Base-by-base conservation (phyloP, 805 yeast species). In the Myxozyma sirexii region DNA sequence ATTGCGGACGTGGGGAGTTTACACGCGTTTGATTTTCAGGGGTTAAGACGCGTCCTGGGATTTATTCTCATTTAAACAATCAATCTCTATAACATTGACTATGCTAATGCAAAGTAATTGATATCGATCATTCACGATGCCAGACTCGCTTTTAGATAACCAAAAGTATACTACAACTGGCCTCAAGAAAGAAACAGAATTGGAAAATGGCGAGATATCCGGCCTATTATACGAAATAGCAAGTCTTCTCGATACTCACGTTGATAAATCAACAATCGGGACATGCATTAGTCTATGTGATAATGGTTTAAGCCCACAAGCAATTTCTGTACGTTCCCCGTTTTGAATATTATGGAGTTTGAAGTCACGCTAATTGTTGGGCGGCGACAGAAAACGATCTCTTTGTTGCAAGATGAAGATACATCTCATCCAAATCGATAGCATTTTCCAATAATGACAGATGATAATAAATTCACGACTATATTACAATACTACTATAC, bases 281-380 rank as follows among this genome's bases (percentile, higher is more conserved):
- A 58, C 62, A 10, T 68, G 72, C 44, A 55, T 62, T 46, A 63
- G 60, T 24, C 68, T 70, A 41, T 63, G 68, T 19, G 69, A 68
- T 7, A 65, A 67, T n/a, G 77, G 77, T 2, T 73, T 73, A 3
- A 62, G 59, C 37, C 75, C 76, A 0, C 68, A 68, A 24, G 65
- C 68, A 1, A 56, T 75, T 17, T 73, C 70, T 21, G 68, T 68
- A 60, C 52, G 71, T 21, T 33, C 13, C 3, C n/a, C n/a, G n/a
- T n/a, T n/a, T n/a, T n/a, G n/a, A n/a, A n/a, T n/a, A n/a, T n/a
- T n/a, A n/a, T n/a, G n/a, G n/a, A 13, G 1, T 24, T 24, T 21
- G 33, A 7, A 4, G 19, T 31, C 17, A 19, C 24, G 51, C 21
- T 10, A 12, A n/a, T n/a, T n/a, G n/a, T n/a, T n/a, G 5, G 21